These are phyloP conservation scores for Leishmania amazonensis DNA, from an alignment of 208 protist genomes.

Conservation along the genomic window DNA sequence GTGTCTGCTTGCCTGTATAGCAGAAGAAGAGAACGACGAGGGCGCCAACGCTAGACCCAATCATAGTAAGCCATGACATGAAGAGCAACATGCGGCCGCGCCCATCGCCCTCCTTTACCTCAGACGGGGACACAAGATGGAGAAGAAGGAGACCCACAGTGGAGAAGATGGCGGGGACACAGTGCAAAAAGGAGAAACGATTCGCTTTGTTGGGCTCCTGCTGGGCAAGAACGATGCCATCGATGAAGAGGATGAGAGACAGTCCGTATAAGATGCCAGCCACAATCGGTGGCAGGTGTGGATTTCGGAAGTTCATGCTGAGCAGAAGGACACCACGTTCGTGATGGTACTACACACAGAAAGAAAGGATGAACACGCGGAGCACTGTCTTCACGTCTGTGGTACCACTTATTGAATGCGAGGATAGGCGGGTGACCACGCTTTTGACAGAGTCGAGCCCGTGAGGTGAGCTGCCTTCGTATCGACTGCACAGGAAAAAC, in stretches of 20 bases:
- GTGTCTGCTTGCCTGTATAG: conserved; percentile 50
- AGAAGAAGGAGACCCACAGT: conserved; percentile 65
- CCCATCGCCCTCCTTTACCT: conserved; percentile 56
- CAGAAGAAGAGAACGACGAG: conserved; percentile 53
- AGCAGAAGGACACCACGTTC: too few relatives aligned
- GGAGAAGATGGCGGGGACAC: conserved; percentile 73
- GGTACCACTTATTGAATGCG: not conserved
- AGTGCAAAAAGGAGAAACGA: conserved; percentile 56
- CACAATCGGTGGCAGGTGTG: conserved; percentile 34
- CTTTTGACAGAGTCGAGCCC: not conserved
- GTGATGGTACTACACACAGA: not conserved
- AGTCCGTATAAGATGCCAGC: conserved; percentile 65
- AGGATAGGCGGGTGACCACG: not conserved
- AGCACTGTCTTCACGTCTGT: not conserved
- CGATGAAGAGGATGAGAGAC: conserved; percentile 55
- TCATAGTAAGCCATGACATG: conserved; percentile 70
- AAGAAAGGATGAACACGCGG: not conserved
- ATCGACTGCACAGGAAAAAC: not conserved
- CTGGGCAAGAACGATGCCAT: conserved; percentile 55
- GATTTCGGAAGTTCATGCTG: conserved; percentile 15
- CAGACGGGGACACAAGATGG: conserved; percentile 55
- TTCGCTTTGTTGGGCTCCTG: conserved; percentile 38
- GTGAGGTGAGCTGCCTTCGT: not conserved
- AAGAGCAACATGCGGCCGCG: conserved; percentile 70
- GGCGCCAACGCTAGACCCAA: conserved; percentile 57